Evolutionary conservation across 306 rosid species (phyloP), one percentile per base, ranked within the genome.

Genomic region (Abrus precatorius): DNA sequence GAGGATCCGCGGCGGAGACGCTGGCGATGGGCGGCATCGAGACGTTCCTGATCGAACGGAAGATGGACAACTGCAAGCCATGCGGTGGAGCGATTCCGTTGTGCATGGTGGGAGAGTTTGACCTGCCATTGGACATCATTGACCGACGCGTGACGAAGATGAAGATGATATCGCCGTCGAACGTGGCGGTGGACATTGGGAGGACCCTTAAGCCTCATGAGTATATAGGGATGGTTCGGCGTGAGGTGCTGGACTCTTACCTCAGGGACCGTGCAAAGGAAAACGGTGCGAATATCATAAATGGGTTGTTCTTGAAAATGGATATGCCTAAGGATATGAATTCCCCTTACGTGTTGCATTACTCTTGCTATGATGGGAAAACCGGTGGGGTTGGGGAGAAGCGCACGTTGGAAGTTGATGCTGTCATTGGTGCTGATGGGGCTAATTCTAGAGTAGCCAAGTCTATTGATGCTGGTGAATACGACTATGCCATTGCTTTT

Each of bases 141-240:
- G 98, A 96, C 91, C 97, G 99, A 1, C 88, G 92, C 4, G 99
- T 96, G 13, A 96, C 98, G 1, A 93, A 92, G 85, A 96, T 96
- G 99, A 93, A 96, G 92, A 93, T 96, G 99, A 92, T 96, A 2
- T 96, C 99, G 10, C 99, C 98, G 72, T 96, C 99, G 13, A 96
- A 96, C 56, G 98, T 96, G 10, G 99, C 97, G 7, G 99, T 96
- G 4, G 98, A 96, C 61, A 93, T 96, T 57, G 98, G 99, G 0
- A 85, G 54, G 60, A 96, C 97, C 2, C 78, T 96, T 14, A 96
- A 96, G 82, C 93, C 98, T 28, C 98, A 96, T 72, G 99, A 96
- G 89, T 96, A 92, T 74, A 96, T 96, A 3, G 99, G 99, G 1
- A 96, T 96, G 99, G 94, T 96, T 3, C 81, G 99, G 63, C 92